phyloP scores from a whole-genome alignment of 1,284 basidiomycete genomes.

The Schizophyllum commune region DNA sequence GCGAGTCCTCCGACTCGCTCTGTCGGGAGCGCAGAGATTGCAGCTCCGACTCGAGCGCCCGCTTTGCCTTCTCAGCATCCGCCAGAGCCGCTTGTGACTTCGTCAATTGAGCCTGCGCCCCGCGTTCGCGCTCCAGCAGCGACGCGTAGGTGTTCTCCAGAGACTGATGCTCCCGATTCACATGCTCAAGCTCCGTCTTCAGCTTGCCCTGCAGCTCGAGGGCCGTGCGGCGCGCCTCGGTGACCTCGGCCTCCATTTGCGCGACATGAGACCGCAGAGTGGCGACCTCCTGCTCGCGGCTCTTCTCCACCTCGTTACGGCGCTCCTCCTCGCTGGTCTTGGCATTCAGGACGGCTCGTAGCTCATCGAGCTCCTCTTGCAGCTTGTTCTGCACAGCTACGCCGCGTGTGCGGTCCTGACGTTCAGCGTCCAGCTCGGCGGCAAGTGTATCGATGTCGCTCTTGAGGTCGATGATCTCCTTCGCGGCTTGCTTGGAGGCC shows the following conservation, averaged over 20 bases:
- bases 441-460: constrained; percentile 63
- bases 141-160: constrained; percentile 55
- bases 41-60: constrained; percentile 70
- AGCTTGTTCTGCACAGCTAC: constrained; percentile 50
- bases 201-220: constrained; percentile 61
- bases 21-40: constrained; percentile 66
- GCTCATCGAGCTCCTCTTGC: constrained; percentile 80
- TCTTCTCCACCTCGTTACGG: constrained; percentile 78
- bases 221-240: constrained; percentile 46
- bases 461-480: constrained; percentile 60
- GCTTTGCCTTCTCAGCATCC: constrained; percentile 66
- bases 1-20: constrained; percentile 59
- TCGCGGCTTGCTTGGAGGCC: constrained; percentile 25
- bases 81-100: constrained; percentile 47
- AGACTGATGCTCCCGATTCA: constrained; percentile 47
- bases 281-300: constrained; percentile 78
- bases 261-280: constrained; percentile 65
- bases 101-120: constrained; percentile 42
- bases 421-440: constrained; percentile 59
- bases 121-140: constrained; percentile 51
- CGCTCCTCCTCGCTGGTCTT: constrained; percentile 85
- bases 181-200: constrained; percentile 59
- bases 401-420: constrained; percentile 52
- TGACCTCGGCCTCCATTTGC: constrained; percentile 53
- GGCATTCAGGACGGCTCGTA: constrained; percentile 74